Evolutionary conservation across 371 early-diverging fungal genomes (phyloP).

Genomic region (Rhizopus microsporus): DNA sequence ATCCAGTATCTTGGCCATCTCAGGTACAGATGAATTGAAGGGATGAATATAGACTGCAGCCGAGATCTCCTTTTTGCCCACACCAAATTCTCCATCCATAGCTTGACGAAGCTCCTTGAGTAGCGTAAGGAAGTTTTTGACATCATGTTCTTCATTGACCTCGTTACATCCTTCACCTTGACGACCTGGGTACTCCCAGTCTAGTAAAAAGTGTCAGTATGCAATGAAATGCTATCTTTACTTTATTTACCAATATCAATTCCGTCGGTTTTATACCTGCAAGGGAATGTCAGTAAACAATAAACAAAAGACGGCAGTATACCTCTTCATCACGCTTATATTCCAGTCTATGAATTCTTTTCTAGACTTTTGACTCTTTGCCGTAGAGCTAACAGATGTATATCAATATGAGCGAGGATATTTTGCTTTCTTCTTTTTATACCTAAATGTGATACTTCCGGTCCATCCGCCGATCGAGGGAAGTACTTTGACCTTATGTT

Average conservation of each 20-base stretch:
- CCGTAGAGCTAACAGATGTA: conserved; percentile 29
- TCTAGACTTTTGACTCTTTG: conserved; percentile 35
- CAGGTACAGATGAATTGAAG: conserved; percentile 48
- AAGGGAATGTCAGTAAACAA: background rate
- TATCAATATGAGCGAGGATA: background rate
- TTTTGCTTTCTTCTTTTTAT: background rate
- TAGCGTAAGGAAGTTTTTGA: conserved; percentile 44
- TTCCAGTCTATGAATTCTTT: conserved; percentile 46
- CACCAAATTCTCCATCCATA: conserved; percentile 55
- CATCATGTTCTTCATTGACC: conserved; percentile 38
- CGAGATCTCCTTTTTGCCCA: conserved; percentile 51
- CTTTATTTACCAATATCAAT: conserved; percentile 36
- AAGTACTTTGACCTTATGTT: conserved; percentile 47
- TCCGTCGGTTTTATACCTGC: conserved; percentile 35
- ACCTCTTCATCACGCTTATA: conserved; percentile 28
- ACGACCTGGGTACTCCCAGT: conserved; percentile 67
- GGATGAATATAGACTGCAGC: conserved; percentile 57
- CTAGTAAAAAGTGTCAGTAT: conserved; percentile 14
- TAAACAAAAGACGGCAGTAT: background rate
- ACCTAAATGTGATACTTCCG: conserved; percentile 66
- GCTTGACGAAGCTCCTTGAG: conserved; percentile 61
- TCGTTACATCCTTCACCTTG: conserved; percentile 59
- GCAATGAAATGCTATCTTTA: background rate
- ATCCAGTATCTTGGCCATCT: conserved; percentile 58
- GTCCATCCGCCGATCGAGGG: conserved; percentile 75